Base-by-base conservation (phyloP, 2,329 filamentous ascomycete species). In the Polychaeton citri region DNA sequence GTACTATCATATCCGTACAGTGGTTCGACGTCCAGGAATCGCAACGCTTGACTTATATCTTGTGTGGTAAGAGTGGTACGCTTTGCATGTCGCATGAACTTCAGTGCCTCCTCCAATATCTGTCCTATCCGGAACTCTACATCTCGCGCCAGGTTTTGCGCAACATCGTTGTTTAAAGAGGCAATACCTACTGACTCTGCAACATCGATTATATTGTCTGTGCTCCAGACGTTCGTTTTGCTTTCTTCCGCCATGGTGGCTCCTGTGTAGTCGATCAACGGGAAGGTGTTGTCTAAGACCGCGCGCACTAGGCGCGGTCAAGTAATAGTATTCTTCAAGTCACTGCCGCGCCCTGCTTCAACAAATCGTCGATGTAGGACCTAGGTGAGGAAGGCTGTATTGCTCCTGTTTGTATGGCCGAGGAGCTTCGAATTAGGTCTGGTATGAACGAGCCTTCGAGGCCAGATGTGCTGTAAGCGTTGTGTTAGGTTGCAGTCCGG, bases 1-100 rank as follows among this genome's bases (percentile, higher is more conserved):
- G 84, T 90, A 21, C 86, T 87, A 55, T 96, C 88, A 62, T 98
- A 98, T 15, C 90, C 90, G 54, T 95, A 95, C 2, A 96, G 72
- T 1, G 90, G 90, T 60, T 98, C 90, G 17, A 95, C 83, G 51
- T 96, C 86, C 34, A 98, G 69, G 8, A 87, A 76, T 43, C 77
- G 77, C 44, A 98, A 66, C 3, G 90, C 90, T 46, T 88, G 79
- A 32, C 84, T 79, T 38, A 95, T 75, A 60, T 98, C 90, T 52
- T 88, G 81, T 34, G 90, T 92, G 15, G 79, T 86, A 46, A 98
- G 68, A 1, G 82, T 79, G 2, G 86, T 95, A 43, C 90, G 78
- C 58, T 83, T 82, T 16, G 79, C 76, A 51, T 88, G 82, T 50
- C 86, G 84, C 90, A 98, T 98, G 59, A 92, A 90, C 55, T 93